A percentile compares a stretch with the other conserved stretches of the same genome.
Evolutionary conservation across 1,284 basidiomycete species (phyloP).

Genomic region (Ustilago loliicola): DNA sequence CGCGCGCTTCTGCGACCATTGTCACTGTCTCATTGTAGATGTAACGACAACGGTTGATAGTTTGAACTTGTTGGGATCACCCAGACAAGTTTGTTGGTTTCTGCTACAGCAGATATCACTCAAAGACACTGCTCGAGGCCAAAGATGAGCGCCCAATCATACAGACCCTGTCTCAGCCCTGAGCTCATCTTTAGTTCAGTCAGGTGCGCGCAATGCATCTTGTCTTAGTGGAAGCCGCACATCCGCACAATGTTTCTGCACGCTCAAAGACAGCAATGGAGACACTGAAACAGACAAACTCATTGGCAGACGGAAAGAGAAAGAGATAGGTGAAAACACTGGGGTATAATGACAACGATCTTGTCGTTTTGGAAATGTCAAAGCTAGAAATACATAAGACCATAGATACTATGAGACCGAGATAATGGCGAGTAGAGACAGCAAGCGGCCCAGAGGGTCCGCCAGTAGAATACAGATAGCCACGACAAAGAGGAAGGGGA

Average conservation of each 20-base stretch:
- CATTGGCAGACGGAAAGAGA: not conserved
- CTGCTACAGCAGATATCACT: not conserved
- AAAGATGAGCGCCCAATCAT: not conserved
- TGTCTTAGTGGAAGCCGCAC: too few relatives aligned
- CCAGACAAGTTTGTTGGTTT: not conserved
- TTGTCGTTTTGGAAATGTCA: slow-evolving; percentile 26
- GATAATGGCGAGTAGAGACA: slow-evolving; percentile 23
- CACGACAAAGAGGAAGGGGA: not conserved
- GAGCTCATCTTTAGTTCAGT: not conserved
- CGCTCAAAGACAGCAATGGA: too few relatives aligned
- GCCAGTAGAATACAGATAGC: slow-evolving; percentile 16
- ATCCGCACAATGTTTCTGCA: too few relatives aligned
- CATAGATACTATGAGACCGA: not conserved
- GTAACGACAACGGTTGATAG: not conserved
- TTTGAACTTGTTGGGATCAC: not conserved
- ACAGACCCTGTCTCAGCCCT: not conserved
- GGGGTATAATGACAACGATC: slow-evolving; percentile 47
- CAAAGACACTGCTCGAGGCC: not conserved
- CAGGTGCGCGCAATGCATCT: too few relatives aligned
- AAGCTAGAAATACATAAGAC: slow-evolving; percentile 36
- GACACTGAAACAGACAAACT: not conserved
- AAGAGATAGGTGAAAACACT: slow-evolving; percentile 7
- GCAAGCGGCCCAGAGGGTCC: not conserved
- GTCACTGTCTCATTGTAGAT: not conserved
- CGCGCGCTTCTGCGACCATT: not conserved